A percentile compares a stretch with the other conserved stretches of the same genome.
Evolutionary conservation across 2,329 filamentous ascomycete species (phyloP).

Genomic region (Pseudocercospora eumusae): DNA sequence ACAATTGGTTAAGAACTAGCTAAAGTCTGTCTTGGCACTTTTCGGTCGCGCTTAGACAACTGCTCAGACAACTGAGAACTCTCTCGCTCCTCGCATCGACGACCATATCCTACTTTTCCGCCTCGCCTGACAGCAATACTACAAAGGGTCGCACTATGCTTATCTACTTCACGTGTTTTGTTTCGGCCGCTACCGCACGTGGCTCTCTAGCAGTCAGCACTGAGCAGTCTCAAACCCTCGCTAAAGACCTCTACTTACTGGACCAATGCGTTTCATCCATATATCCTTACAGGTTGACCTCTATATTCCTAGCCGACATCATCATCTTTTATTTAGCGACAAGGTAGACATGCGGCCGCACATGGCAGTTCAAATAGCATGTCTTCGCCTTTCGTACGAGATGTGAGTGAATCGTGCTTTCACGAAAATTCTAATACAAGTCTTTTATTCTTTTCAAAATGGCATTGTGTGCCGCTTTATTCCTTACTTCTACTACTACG

Average conservation of each 20-base stretch:
- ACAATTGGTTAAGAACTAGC: not conserved
- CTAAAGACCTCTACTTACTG: not conserved
- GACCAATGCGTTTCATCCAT: constrained; percentile 14
- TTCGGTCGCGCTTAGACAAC: too few species aligned
- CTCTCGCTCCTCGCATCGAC: not conserved
- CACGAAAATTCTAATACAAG: constrained; percentile 12
- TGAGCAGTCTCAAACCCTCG: constrained; percentile 10
- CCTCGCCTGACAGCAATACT: constrained; percentile 4
- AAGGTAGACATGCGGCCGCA: not conserved
- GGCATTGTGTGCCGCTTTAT: constrained; percentile 20
- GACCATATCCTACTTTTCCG: not conserved
- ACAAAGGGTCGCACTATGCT: not conserved
- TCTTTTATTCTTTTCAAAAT: constrained; percentile 23
- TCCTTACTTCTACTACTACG: constrained; percentile 35
- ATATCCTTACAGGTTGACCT: not conserved
- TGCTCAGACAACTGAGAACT: not conserved
- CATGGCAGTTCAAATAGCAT: not conserved
- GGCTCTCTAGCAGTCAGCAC: constrained; percentile 5
- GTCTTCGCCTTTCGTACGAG: not conserved
- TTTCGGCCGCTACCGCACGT: constrained; percentile 9
- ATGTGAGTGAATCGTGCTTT: constrained; percentile 4
- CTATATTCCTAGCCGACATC: constrained; percentile 6
- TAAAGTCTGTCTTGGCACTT: constrained; percentile 1
- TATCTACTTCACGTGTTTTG: not conserved
- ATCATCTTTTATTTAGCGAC: not conserved